Percentiles rank a stretch among this genome's conserved stretches.
These are phyloP conservation scores for Halophytophthora batemanensis DNA, from an alignment of 352 stramenopile genomes.

Conservation along the genomic window DNA sequence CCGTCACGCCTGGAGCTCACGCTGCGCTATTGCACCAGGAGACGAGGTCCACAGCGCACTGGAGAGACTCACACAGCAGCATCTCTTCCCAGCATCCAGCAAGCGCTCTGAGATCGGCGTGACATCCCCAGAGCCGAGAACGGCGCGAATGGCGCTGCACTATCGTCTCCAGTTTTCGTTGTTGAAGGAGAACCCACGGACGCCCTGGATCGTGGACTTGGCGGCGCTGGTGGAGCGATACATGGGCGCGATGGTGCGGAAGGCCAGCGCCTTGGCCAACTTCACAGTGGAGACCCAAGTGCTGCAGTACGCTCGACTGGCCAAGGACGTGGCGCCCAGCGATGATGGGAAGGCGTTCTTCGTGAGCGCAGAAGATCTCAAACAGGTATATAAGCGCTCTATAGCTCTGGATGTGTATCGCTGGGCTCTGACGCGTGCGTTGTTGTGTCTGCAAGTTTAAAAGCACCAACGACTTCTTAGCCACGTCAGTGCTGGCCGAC, in stretches of 20 bases:
- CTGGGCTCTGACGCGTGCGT: slow-evolving; percentile 1
- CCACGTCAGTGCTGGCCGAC: slow-evolving; percentile 60
- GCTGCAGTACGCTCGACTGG: slow-evolving; percentile 65
- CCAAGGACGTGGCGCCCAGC: slow-evolving; percentile 43
- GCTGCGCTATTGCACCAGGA: slow-evolving; percentile 23
- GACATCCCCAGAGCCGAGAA: slow-evolving; percentile 14
- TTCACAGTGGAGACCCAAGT: slow-evolving; percentile 72
- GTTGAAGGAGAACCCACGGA: slow-evolving; percentile 49
- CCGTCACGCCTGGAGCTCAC: slow-evolving; percentile 59
- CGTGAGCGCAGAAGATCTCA: slow-evolving; percentile 57
- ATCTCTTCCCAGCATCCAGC: slow-evolving; percentile 31
- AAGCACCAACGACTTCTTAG: slow-evolving; percentile 70
- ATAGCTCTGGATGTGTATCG: not conserved
- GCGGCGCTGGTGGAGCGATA: slow-evolving; percentile 35
- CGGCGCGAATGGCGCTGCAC: slow-evolving; percentile 42
- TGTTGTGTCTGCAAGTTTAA: slow-evolving; percentile 53
- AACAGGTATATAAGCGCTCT: slow-evolving; percentile 41
- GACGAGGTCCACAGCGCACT: slow-evolving; percentile 30
- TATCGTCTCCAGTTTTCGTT: slow-evolving; percentile 73
- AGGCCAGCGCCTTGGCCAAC: slow-evolving; percentile 49
- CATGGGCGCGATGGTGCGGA: slow-evolving; percentile 42
- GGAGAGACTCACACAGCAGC: slow-evolving; percentile 31
- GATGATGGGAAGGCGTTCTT: slow-evolving; percentile 33
- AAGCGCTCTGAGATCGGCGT: not conserved
- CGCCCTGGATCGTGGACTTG: slow-evolving; percentile 47